A percentile compares a stretch with the other conserved stretches of the same genome.
Evolutionary conservation across 2,329 filamentous ascomycete species (phyloP).

Genomic region (Hansfordia pulvinata): DNA sequence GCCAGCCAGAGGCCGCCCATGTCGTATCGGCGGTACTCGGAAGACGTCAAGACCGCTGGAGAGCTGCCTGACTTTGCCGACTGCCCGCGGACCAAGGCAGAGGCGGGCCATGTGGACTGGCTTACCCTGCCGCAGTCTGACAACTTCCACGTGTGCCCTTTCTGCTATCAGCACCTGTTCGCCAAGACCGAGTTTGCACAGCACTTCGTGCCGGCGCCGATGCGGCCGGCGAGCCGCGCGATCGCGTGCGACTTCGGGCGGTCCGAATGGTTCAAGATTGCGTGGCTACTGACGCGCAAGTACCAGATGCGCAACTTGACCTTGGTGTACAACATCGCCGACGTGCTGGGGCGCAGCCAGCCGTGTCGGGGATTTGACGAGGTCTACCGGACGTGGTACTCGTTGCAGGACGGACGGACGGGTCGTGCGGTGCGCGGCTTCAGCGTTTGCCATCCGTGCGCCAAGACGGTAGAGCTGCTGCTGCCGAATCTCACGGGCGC

Average conservation of each 20-base stretch:
- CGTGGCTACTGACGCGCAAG: slow-evolving; percentile 69
- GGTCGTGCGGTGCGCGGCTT: slow-evolving; percentile 56
- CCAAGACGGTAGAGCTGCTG: slow-evolving; percentile 56
- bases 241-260: slow-evolving; percentile 69
- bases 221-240: slow-evolving; percentile 39
- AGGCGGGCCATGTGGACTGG: slow-evolving; percentile 62
- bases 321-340: slow-evolving; percentile 56
- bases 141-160: slow-evolving; percentile 69
- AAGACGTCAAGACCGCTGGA: slow-evolving; percentile 29
- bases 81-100: slow-evolving; percentile 53
- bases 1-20: no score
- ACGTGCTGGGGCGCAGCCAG: slow-evolving; percentile 40
- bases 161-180: slow-evolving; percentile 62
- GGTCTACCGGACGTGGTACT: slow-evolving; percentile 57
- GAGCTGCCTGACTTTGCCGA: slow-evolving; percentile 40
- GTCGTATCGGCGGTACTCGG: slow-evolving; percentile 38
- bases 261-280: slow-evolving; percentile 68
- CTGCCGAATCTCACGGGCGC: slow-evolving; percentile 59
- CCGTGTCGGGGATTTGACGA: slow-evolving; percentile 44
- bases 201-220: slow-evolving; percentile 49
- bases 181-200: slow-evolving; percentile 52
- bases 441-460: slow-evolving; percentile 61
- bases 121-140: slow-evolving; percentile 59
- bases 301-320: slow-evolving; percentile 51
- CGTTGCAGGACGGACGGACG: slow-evolving; percentile 55